Base-by-base conservation (phyloP, 2,329 filamentous ascomycete genomes). In the Scopulariopsis brevicaulis region DNA sequence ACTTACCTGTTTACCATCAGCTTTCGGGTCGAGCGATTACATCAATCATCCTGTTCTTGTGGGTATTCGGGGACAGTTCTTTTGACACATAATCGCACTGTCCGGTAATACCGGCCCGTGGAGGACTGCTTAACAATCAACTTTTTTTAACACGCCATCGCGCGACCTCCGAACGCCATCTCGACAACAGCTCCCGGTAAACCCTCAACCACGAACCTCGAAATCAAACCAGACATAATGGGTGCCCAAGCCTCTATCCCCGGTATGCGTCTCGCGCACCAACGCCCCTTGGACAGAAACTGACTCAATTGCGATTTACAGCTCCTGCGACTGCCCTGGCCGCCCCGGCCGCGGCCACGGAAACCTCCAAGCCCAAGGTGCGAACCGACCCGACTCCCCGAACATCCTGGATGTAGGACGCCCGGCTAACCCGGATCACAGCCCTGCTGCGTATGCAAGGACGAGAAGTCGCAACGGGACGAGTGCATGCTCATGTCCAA, bases 401-500 rank as follows among this genome's bases (percentile, higher is more conserved):
- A 54, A 24, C 11, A 14, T 25, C 34, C 53, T 8, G 28, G 12
- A 5, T 8, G 25, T 48, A 12, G n/a, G 5, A 3, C n/a, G n/a
- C 46, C 15, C 18, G 24, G 32, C 56, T 55, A 46, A 58, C 52
- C 14, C n/a, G 28, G 11, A 22, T 22, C 22, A 20, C 20, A 96
- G 90, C 93, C 93, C 51, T 97, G 94, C 82, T 97, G 94, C 71
- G 94, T 97, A 34, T 99, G 94, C 83, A 96, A 92, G 70, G 84
- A 94, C 52, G 91, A 99, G 73, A 99, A 99, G 74, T 80, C 89
- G 46, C 82, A 82, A 65, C 90, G 94, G 62, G 94, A 99, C 76
- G 92, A 99, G 74, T 99, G 94, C 79, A 97, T 99, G 93, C 88
- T 99, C 59, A 96, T 97, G 77, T 96, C 90, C 58, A 91, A 83